Evolutionary conservation across 164 flowering plant species (phyloP).

Genomic region (Chimonanthus praecox): DNA sequence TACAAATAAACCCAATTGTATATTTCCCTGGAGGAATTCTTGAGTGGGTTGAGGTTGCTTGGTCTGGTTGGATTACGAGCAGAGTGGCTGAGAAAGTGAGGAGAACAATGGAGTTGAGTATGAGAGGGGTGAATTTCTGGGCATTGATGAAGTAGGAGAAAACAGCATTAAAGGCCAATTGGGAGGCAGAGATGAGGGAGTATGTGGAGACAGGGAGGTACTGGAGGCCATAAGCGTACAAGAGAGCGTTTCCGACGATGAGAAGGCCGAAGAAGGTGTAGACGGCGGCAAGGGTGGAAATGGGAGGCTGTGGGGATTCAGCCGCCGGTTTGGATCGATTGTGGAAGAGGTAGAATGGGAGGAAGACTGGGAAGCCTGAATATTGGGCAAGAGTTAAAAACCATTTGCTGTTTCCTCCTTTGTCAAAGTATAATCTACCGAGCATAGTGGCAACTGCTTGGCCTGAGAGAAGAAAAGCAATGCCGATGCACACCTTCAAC

Average conservation of each 20-base stretch:
- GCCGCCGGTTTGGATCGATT: neutral
- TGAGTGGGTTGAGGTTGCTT: constrained; percentile 1
- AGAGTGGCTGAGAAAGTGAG: constrained; percentile 22
- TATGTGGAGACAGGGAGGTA: constrained; percentile 10
- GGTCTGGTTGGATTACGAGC: constrained; percentile 16
- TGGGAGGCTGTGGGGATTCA: constrained; percentile 6
- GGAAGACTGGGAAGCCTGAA: constrained; percentile 25
- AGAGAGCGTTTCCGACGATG: constrained; percentile 17
- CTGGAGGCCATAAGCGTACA: constrained; percentile 25
- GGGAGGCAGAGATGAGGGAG: constrained; percentile 24
- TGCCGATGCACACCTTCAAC: constrained; percentile 27
- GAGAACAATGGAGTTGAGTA: constrained; percentile 17
- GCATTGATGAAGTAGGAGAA: constrained; percentile 27
- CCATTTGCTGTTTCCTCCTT: constrained; percentile 35
- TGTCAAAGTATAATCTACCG: neutral
- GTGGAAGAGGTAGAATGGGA: constrained; percentile 15
- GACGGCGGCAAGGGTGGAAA: constrained; percentile 1
- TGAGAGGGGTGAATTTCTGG: constrained; percentile 4
- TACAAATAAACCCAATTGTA: constrained; percentile 18
- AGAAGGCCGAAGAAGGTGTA: constrained; percentile 18
- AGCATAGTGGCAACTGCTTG: constrained; percentile 21
- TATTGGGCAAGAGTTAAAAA: constrained; percentile 27
- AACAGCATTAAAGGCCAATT: constrained; percentile 26
- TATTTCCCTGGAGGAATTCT: neutral
- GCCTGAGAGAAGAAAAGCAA: constrained; percentile 23